Evolutionary conservation across 371 early-diverging fungal genomes (phyloP), one percentile per base, ranked within the genome.

Genomic region (Actinomortierella ambigua): DNA sequence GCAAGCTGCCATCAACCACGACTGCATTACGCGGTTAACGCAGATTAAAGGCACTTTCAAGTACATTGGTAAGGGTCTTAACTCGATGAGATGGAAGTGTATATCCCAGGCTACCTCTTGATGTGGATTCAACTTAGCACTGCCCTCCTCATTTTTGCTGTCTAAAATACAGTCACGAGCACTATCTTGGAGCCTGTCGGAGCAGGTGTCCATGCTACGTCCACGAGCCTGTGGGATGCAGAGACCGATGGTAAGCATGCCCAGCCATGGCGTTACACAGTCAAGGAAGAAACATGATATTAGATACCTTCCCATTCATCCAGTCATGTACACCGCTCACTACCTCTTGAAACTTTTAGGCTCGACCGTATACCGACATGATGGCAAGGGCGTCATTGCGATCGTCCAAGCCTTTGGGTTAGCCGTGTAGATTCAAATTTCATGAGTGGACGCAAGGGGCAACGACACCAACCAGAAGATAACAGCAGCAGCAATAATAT

Each of bases 141-240:
- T n/a, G n/a, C n/a, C 20, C 13, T 44, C n/a, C 13, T 5, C 44
- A 3, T 44, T 20, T 13, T 5, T 15, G 44, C 15, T 44, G 20
- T 44, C 44, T n/a, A n/a, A n/a, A n/a, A n/a, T 22, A 24, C 13
- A 69, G 70, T 69, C 22, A 69, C 65, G 5, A 69, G 61, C 55
- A 69, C 65, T 2, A 61, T 69, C 39, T 28, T 69, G 34, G 70
- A 69, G 17, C 50, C 57, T 18, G 61, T 69, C 7, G 70, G 70
- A 3, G 61, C 70, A 43, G 70, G 70, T 22, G 61, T 69, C 3
- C 70, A 69, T 40, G 61, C 65, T 9, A 59, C 70, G 11, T 65
- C 70, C 6, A 69, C 70, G 29, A 65, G 65, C 48, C 59, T 69
- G 22, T 69, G 70, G 70, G 70, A 69, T 55, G 58, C 70, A 20